phyloP scores from a whole-genome alignment of 495 filamentous ascomycete species.

The Penicillium odoratum region DNA sequence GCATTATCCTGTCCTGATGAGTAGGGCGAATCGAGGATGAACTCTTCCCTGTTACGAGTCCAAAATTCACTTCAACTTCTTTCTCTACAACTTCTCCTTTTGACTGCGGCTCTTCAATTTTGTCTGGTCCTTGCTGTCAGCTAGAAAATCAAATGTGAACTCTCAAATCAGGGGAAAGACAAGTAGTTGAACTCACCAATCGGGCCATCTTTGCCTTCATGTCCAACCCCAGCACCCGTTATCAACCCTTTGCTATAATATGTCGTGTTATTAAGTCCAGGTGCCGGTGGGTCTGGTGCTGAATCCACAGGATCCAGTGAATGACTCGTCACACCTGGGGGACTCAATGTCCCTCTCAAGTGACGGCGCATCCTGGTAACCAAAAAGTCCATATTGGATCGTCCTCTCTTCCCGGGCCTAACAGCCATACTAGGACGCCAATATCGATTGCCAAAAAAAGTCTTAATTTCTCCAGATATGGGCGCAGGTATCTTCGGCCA shows the following conservation, averaged over 20 bases:
- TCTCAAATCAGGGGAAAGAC: no score
- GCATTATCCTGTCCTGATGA: background rate
- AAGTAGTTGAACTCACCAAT: background rate
- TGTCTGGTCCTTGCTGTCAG: background rate
- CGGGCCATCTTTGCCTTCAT: no score
- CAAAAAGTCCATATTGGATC: background rate
- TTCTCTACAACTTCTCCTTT: background rate
- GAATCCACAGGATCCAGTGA: background rate
- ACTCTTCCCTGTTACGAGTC: background rate
- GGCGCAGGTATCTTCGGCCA: background rate
- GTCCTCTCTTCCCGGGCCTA: background rate
- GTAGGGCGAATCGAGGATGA: background rate
- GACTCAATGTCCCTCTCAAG: constrained; percentile 10
- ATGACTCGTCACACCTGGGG: background rate
- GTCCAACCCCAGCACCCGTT: no score
- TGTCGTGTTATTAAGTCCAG: background rate
- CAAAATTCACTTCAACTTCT: background rate
- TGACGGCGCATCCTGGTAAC: background rate
- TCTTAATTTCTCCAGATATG: background rate
- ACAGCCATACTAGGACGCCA: background rate
- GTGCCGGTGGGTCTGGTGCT: background rate
- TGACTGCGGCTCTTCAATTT: background rate
- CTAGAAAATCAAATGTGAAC: background rate
- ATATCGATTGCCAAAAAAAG: background rate
- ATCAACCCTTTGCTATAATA: background rate